A percentile compares a stretch with the other conserved stretches of the same genome.
Conservation (phyloP, 108 stramenopile species). For the Poteriospumella lacustris region DNA sequence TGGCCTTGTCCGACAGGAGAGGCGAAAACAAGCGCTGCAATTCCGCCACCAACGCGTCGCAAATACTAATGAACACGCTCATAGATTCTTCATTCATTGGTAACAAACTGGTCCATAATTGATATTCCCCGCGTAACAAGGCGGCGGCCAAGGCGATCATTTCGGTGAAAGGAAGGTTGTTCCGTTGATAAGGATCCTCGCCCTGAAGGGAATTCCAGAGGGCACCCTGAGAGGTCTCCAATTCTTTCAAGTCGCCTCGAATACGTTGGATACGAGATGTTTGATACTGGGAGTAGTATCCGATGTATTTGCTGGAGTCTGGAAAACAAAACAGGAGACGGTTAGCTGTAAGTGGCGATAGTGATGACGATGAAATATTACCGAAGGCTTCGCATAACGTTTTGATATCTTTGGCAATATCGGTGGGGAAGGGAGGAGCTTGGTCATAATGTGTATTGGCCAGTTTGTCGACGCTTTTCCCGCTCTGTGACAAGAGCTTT, state of each 20-base stretch:
- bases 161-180: neutral
- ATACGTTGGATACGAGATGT: neutral
- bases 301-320: neutral
- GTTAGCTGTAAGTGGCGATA: neutral
- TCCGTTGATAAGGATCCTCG: neutral
- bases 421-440: neutral
- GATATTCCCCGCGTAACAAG: neutral
- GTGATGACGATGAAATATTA: neutral
- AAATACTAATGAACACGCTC: neutral
- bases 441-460: no score
- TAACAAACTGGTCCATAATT: neutral
- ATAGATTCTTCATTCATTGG: neutral
- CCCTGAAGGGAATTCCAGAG: neutral
- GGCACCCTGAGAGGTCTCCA: neutral
- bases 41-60: neutral
- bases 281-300: neutral
- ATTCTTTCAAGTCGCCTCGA: neutral
- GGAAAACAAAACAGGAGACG: neutral
- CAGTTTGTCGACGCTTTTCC: no score
- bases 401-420: neutral
- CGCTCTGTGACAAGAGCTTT: neutral
- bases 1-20: neutral
- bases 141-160: neutral
- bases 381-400: neutral
- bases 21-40: neutral